Evolutionary conservation across 768 basidiomycete species (phyloP).

Genomic region (Mrakia frigida): DNA sequence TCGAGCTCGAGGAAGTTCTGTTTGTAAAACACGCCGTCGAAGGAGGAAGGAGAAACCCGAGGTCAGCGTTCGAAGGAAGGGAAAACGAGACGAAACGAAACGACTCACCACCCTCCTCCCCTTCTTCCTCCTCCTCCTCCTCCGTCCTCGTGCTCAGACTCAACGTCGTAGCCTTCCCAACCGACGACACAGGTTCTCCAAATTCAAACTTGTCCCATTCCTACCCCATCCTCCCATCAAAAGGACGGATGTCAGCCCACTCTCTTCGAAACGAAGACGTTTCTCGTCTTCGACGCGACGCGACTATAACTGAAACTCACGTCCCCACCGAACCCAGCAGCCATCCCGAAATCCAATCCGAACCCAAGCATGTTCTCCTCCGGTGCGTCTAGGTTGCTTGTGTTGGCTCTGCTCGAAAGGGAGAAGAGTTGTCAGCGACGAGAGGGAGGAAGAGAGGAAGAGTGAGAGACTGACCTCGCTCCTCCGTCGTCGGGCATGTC

Average conservation of each 20-base stretch:
- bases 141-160: slow-evolving; percentile 6
- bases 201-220: slow-evolving; percentile 16
- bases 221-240: not conserved
- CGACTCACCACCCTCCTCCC: not conserved
- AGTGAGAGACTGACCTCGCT: not conserved
- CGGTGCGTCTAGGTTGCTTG: slow-evolving; percentile 11
- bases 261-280: not conserved
- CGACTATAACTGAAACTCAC: not conserved
- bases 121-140: slow-evolving; percentile 4
- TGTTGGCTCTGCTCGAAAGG: slow-evolving; percentile 1
- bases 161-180: not conserved
- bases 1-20: not conserved
- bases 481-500: slow-evolving; percentile 13
- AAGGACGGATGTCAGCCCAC: not conserved
- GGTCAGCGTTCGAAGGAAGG: not conserved
- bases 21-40: not conserved
- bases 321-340: not conserved
- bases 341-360: slow-evolving; percentile 16
- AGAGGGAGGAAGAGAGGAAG: not conserved
- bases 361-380: slow-evolving; percentile 4
- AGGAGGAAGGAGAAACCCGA: not conserved
- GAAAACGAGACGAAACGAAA: not conserved
- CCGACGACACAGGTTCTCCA: not conserved
- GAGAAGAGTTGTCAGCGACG: no score
- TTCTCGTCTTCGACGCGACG: not conserved